Evolutionary conservation across 345 rosid genomes (phyloP).

Genomic region (Sonneratia alba): DNA sequence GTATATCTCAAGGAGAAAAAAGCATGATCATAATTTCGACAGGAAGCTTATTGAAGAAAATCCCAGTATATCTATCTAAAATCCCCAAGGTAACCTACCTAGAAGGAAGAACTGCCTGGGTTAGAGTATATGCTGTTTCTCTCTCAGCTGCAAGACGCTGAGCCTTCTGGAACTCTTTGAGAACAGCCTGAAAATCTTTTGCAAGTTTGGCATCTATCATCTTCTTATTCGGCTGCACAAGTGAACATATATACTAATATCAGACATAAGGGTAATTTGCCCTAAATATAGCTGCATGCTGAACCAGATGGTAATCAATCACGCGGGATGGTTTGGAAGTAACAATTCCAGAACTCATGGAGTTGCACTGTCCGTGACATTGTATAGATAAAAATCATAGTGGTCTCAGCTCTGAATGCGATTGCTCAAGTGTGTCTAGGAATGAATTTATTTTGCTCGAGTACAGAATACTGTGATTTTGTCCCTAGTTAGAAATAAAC

Average conservation of each 20-base stretch:
- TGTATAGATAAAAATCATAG: not conserved
- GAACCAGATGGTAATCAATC: not conserved
- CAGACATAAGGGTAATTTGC: not conserved
- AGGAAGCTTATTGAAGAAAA: not conserved
- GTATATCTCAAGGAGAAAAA: not conserved
- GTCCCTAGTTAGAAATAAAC: too few relatives aligned
- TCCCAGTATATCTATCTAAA: not conserved
- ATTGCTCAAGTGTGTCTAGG: not conserved
- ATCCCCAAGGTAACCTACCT: constrained; percentile 32
- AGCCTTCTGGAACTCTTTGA: constrained; percentile 96
- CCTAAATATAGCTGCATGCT: not conserved
- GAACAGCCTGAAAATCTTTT: constrained; percentile 86
- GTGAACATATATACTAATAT: not conserved
- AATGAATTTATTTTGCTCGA: not conserved
- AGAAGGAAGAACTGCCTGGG: constrained; percentile 53
- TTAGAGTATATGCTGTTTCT: constrained; percentile 81
- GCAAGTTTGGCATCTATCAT: constrained; percentile 95
- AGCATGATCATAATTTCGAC: not conserved
- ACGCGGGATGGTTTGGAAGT: not conserved
- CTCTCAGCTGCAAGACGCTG: constrained; percentile 97
- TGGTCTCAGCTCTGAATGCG: not conserved
- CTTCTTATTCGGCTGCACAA: constrained; percentile 56
- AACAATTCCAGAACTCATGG: not conserved
- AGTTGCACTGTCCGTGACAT: not conserved
- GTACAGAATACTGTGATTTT: not conserved